Evolutionary conservation across 2,329 filamentous ascomycete species (phyloP).

Genomic region (Stylonectria norvegica): DNA sequence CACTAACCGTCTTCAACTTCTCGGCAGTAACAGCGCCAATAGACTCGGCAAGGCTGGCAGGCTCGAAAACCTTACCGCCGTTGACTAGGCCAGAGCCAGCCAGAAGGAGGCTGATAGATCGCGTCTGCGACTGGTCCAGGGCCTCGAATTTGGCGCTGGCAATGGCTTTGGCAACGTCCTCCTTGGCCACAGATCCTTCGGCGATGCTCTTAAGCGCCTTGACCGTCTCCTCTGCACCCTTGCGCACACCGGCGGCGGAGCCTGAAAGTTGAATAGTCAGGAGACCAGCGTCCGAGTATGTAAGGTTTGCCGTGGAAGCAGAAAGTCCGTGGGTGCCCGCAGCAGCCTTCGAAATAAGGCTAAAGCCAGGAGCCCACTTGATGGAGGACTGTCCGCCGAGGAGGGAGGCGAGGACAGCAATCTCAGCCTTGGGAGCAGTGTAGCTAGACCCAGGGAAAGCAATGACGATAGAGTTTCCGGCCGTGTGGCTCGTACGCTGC

Average conservation of each 20-base stretch:
- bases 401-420: slow-evolving; percentile 80
- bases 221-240: slow-evolving; percentile 72
- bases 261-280: slow-evolving; percentile 80
- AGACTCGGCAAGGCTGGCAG: slow-evolving; percentile 72
- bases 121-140: slow-evolving; percentile 75
- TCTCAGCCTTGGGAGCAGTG: slow-evolving; percentile 81
- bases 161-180: slow-evolving; percentile 87
- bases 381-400: slow-evolving; percentile 87
- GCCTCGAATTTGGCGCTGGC: slow-evolving; percentile 91
- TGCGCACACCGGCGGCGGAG: slow-evolving; percentile 66
- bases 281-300: slow-evolving; percentile 93
- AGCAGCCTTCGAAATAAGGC: slow-evolving; percentile 77
- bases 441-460: slow-evolving; percentile 89
- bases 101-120: slow-evolving; percentile 72
- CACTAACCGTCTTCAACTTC: slow-evolving; percentile 76
- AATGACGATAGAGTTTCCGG: slow-evolving; percentile 80
- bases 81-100: slow-evolving; percentile 83
- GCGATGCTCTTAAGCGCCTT: slow-evolving; percentile 80
- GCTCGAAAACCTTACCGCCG: slow-evolving; percentile 77
- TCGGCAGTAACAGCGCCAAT: slow-evolving; percentile 80
- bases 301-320: slow-evolving; percentile 70
- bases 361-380: slow-evolving; percentile 96
- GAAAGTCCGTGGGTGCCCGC: slow-evolving; percentile 62
- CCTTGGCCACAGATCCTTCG: slow-evolving; percentile 70
- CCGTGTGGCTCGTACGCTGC: slow-evolving; percentile 75